A percentile compares a stretch with the other conserved stretches of the same genome.
Conservation (phyloP, 208 protist species). For the Trypanosoma caninum region DNA sequence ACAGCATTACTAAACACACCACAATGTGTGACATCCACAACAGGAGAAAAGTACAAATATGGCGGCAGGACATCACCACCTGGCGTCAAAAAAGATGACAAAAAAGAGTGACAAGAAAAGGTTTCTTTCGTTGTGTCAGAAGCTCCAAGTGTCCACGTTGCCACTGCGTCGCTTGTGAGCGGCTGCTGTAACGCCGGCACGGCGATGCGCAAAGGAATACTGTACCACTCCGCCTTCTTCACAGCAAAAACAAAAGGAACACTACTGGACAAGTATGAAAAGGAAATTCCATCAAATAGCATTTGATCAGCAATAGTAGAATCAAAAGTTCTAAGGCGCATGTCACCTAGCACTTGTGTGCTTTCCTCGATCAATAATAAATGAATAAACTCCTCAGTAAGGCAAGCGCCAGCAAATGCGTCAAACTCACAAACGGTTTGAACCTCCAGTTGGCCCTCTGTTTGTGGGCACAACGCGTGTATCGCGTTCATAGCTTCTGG, state of each 20-base stretch:
- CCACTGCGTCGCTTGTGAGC: background rate
- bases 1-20: slow-evolving; percentile 11
- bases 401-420: slow-evolving; percentile 26
- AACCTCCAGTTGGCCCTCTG: background rate
- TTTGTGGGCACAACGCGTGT: slow-evolving; percentile 13
- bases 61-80: background rate
- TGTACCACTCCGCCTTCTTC: slow-evolving; percentile 18
- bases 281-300: background rate
- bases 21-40: slow-evolving; percentile 27
- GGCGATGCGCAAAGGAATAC: slow-evolving; percentile 18
- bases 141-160: background rate
- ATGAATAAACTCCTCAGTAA: slow-evolving; percentile 19
- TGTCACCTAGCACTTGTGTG: background rate
- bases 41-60: slow-evolving; percentile 20
- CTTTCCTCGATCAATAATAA: slow-evolving; percentile 19
- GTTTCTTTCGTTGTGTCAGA: background rate
- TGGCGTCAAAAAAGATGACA: background rate
- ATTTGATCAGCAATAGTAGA: background rate
- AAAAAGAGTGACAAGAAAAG: no score
- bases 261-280: background rate
- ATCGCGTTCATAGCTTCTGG: slow-evolving; percentile 23
- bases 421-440: slow-evolving; percentile 22
- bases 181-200: slow-evolving; percentile 20
- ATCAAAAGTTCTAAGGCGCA: background rate
- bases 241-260: slow-evolving; percentile 15